Evolutionary conservation across 2,329 filamentous ascomycete species (phyloP), one percentile per base, ranked within the genome.

Genomic region (Drechslerella dactyloides): DNA sequence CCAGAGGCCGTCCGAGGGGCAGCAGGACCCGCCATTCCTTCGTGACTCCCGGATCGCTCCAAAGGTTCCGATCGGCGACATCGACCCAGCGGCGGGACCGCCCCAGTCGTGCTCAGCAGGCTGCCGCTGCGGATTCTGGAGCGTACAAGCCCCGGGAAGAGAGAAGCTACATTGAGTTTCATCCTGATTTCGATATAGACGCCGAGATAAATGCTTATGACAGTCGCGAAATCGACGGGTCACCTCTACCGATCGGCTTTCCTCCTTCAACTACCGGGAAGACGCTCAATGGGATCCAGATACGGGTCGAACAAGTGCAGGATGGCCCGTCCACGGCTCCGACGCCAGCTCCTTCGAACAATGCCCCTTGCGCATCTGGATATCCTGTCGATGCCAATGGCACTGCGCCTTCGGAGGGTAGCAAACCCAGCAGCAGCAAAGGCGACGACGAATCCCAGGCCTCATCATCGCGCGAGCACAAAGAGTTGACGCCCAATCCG

Each of bases 61-160:
- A 63, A 24, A 53, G 69, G 53, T 48, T 73, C 48, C 61, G 69
- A 63, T 46, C 61, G 37, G 52, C 37, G 5, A 37, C 52, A 13
- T 37, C 69, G 15, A 35, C 62, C 2, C 69, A 73, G n/a, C 44
- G 69, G 51, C 33, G 46, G 17, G 54, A 68, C 56, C 69, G 63
- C n/a, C 53, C 55, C 21, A 59, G 53, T 53, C 69, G 63, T 53
- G 54, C 61, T 44, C 69, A 73, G 1, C 68, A 59, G 11, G 37
- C 66, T 17, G 40, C 60, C 21, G 55, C 24, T 55, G 33, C 83
- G 84, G 76, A 90, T 90, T 79, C 86, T 90, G 94, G 97, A 82
- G 93, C 93, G 56, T 97, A 97, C 81, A 99, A 99, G 79, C 94
- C 94, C 33, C 86, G 94, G 77, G 94, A 99, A 81, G 94, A 99